Evolutionary conservation across 441 rosid genomes (phyloP).

Genomic region (Kokia cookei): DNA sequence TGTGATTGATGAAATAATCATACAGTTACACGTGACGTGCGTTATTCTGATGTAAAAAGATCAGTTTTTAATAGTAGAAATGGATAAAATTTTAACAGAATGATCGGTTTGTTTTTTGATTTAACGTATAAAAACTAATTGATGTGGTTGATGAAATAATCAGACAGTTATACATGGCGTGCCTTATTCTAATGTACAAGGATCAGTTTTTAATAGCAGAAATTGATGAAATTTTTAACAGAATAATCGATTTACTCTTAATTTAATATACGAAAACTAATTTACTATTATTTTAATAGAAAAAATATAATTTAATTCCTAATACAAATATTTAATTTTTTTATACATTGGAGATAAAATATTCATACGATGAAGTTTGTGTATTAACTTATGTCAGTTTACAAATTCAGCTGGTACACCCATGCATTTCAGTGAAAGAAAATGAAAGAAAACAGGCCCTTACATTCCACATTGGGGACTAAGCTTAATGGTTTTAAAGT

Average conservation of each 20-base stretch:
- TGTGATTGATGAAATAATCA: too few relatives aligned
- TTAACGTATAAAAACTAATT: too few relatives aligned
- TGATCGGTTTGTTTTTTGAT: too few relatives aligned
- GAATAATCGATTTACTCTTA: too few relatives aligned
- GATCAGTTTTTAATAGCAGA: accelerated
- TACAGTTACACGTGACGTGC: accelerated
- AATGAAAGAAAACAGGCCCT: not conserved
- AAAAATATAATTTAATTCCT: too few relatives aligned
- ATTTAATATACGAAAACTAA: too few relatives aligned
- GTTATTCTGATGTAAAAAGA: too few relatives aligned
- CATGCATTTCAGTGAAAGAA: not conserved
- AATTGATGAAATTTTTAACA: accelerated
- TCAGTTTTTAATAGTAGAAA: accelerated
- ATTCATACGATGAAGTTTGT: not conserved
- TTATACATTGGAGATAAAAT: not conserved
- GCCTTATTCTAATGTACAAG: too few relatives aligned
- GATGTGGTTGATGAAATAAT: too few relatives aligned
- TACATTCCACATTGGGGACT: not conserved
- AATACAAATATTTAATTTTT: too few relatives aligned
- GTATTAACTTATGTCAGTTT: not conserved
- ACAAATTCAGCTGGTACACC: not conserved
- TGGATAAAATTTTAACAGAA: accelerated
- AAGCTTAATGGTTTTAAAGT: not conserved
- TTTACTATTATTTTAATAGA: too few relatives aligned
- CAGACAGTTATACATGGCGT: accelerated